Percentiles rank a stretch among this genome's conserved stretches.
These are phyloP conservation scores for Hydrangea macrophylla DNA, from an alignment of 148 eudicot genomes.

Conservation along the genomic window DNA sequence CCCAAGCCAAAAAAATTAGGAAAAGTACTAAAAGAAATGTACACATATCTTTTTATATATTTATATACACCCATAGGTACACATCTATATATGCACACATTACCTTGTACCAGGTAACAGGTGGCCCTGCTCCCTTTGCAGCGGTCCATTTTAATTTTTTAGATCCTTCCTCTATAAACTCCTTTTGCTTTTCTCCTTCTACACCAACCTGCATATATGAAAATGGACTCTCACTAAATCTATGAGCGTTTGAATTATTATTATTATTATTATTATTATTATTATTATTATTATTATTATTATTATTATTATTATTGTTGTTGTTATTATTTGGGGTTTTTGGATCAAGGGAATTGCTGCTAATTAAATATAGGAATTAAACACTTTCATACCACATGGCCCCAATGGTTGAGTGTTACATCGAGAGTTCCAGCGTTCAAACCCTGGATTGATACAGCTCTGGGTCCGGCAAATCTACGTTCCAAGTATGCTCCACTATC, in stretches of 20 bases:
- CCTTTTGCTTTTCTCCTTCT: slow-evolving; percentile 50
- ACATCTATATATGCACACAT: too few relatives aligned
- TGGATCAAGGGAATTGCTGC: too few relatives aligned
- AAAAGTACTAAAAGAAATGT: too few relatives aligned
- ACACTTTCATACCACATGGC: slow-evolving; percentile 58
- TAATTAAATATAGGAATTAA: too few relatives aligned
- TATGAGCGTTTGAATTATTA: too few relatives aligned
- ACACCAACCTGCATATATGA: slow-evolving; percentile 42
- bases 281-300: too few relatives aligned
- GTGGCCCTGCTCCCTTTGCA: slow-evolving; percentile 31
- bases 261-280: too few relatives aligned
- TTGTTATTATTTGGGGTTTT: too few relatives aligned
- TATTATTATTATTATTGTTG: too few relatives aligned
- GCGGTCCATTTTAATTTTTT: slow-evolving; percentile 51
- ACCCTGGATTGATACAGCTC: slow-evolving; percentile 51
- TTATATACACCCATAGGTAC: too few relatives aligned
- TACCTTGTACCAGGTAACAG: slow-evolving; percentile 91
- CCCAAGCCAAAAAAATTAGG: too few relatives aligned
- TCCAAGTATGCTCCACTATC: slow-evolving; percentile 89
- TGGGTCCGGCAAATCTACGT: slow-evolving; percentile 63
- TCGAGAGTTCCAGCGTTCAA: slow-evolving; percentile 72
- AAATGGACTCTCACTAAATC: neutral
- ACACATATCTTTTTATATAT: too few relatives aligned
- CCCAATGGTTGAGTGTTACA: slow-evolving; percentile 57
- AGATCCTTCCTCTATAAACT: slow-evolving; percentile 64